These are phyloP conservation scores for Apiospora sp. DNA, from an alignment of 2,329 filamentous ascomycete genomes.

Conservation along the genomic window DNA sequence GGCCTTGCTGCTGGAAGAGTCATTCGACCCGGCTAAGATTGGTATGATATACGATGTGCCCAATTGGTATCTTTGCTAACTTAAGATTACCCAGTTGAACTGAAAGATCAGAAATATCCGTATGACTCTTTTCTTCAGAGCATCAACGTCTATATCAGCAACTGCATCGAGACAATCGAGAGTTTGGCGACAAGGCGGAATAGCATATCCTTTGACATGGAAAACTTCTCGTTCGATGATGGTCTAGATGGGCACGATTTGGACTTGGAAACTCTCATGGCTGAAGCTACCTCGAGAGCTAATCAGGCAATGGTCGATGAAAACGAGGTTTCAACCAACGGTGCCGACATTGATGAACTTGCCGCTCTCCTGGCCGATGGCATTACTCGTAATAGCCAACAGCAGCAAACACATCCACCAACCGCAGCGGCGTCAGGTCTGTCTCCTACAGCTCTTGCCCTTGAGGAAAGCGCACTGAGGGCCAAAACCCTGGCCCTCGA, in stretches of 20 bases:
- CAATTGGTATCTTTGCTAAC: neutral
- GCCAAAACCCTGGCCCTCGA: conserved; percentile 43
- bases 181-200: conserved; percentile 33
- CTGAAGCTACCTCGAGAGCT: conserved; percentile 41
- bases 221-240: conserved; percentile 37
- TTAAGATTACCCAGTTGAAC: conserved; percentile 29
- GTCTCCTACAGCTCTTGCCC: conserved; percentile 41
- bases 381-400: conserved; percentile 41
- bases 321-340: conserved; percentile 22
- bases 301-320: conserved; percentile 39
- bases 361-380: conserved; percentile 42
- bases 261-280: conserved; percentile 43
- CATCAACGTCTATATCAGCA: conserved; percentile 43
- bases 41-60: neutral
- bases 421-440: conserved; percentile 36
- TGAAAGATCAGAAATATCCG: conserved; percentile 39
- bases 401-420: conserved; percentile 36
- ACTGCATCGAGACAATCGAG: conserved; percentile 42
- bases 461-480: conserved; percentile 43
- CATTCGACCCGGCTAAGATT: conserved; percentile 26
- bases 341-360: conserved; percentile 38
- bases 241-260: conserved; percentile 32
- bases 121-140: conserved; percentile 44
- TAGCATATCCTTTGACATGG: conserved; percentile 27
- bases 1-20: conserved; percentile 41